phyloP scores from a whole-genome alignment of 1,139 yeast species.

The Taphrina deformans region DNA sequence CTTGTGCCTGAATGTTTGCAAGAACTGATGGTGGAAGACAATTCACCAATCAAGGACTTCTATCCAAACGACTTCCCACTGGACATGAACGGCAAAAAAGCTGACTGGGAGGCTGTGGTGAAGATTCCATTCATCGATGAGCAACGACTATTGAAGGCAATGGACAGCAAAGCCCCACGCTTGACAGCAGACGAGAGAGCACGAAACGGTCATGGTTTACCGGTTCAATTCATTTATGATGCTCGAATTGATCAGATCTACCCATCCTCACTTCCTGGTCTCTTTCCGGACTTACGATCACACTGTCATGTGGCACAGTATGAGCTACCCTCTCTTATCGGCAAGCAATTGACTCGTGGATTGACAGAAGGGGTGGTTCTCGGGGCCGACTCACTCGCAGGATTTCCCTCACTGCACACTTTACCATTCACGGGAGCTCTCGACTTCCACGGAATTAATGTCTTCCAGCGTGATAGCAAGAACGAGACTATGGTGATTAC shows the following conservation, averaged over 20 bases:
- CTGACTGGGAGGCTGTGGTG: constrained; percentile 99
- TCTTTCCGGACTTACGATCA: constrained; percentile 72
- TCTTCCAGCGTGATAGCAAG: constrained; percentile 82
- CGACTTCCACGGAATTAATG: constrained; percentile 61
- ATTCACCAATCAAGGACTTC: constrained; percentile 84
- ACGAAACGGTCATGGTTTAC: constrained; percentile 74
- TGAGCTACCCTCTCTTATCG: constrained; percentile 55
- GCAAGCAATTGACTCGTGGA: constrained; percentile 55
- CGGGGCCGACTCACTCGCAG: constrained; percentile 74
- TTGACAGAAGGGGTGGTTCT: constrained; percentile 65
- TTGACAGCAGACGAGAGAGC: constrained; percentile 66
- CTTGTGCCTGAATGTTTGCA: constrained; percentile 77
- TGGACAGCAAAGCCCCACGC: constrained; percentile 61
- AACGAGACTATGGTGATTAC: constrained; percentile 77
- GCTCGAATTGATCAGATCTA: constrained; percentile 72
- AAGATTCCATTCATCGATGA: constrained; percentile 90
- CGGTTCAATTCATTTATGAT: constrained; percentile 66
- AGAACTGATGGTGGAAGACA: constrained; percentile 81
- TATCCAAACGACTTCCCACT: constrained; percentile 87
- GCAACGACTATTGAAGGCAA: constrained; percentile 65
- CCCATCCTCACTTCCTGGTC: constrained; percentile 76
- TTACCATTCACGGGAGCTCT: constrained; percentile 61
- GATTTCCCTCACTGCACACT: constrained; percentile 81
- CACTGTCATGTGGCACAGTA: constrained; percentile 67
- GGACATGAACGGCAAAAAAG: constrained; percentile 92